These are phyloP conservation scores for Chenopodium album DNA, from an alignment of 148 eudicot species.

Conservation along the genomic window DNA sequence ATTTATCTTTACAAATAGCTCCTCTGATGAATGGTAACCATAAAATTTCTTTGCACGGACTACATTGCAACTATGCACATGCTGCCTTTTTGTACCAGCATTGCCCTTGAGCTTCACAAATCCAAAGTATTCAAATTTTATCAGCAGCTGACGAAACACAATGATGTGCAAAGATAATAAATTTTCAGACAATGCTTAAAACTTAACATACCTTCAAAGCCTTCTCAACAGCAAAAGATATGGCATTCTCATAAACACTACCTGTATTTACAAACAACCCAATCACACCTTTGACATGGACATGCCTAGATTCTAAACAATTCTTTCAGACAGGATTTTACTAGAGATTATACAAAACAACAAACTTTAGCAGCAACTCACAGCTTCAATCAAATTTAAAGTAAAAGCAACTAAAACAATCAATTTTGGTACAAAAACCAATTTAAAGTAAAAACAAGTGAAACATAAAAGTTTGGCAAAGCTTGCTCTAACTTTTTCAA, in stretches of 20 bases:
- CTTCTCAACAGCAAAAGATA: constrained; percentile 76
- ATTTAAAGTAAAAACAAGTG: not conserved
- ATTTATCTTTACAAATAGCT: constrained; percentile 79
- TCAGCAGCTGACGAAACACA: constrained; percentile 13
- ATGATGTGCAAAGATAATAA: not conserved
- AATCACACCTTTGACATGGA: not conserved
- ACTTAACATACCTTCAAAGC: constrained; percentile 61
- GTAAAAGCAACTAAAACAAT: not conserved
- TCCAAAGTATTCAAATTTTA: constrained; percentile 12
- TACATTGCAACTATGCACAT: constrained; percentile 83
- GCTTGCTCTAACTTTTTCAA: not conserved
- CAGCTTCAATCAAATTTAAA: not conserved
- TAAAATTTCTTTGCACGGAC: constrained; percentile 86
- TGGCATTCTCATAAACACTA: constrained; percentile 42
- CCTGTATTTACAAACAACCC: constrained; percentile 38
- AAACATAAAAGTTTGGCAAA: not conserved
- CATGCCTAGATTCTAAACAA: not conserved
- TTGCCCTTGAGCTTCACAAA: constrained; percentile 69
- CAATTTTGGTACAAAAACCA: not conserved
- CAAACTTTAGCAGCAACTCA: not conserved
- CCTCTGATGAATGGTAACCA: constrained; percentile 84
- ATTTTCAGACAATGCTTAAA: not conserved
- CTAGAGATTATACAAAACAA: not conserved
- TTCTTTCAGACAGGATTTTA: not conserved
- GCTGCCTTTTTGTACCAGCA: constrained; percentile 86